These are phyloP conservation scores for Saccharomycopsis synnaedendra DNA, from an alignment of 805 yeast genomes.

Conservation along the genomic window DNA sequence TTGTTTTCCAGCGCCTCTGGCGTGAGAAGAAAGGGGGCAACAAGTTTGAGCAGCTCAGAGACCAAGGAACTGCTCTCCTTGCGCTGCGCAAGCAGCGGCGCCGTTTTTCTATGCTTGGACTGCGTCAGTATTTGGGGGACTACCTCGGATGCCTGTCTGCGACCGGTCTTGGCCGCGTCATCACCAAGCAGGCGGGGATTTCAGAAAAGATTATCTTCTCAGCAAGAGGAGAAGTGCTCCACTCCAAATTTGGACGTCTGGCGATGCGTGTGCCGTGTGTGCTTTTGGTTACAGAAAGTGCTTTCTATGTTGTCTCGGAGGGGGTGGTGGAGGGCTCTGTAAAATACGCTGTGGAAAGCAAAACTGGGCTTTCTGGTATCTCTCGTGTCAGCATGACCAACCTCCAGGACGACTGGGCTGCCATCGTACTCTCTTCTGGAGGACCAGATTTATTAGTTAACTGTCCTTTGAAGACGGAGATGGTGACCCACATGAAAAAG, in stretches of 20 bases:
- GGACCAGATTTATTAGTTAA: constrained; percentile 75
- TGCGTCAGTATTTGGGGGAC: constrained; percentile 89
- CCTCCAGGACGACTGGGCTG: constrained; percentile 89
- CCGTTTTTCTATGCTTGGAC: constrained; percentile 75
- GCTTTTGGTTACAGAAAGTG: constrained; percentile 52
- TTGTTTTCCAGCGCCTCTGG: constrained; percentile 71
- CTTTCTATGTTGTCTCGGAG: constrained; percentile 65
- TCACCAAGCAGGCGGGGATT: constrained; percentile 60
- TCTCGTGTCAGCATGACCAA: constrained; percentile 56
- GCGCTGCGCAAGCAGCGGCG: constrained; percentile 81
- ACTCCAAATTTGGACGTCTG: constrained; percentile 86
- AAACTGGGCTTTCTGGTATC: constrained; percentile 49
- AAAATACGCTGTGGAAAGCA: constrained; percentile 48
- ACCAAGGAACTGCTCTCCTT: constrained; percentile 63
- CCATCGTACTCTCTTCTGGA: constrained; percentile 39
- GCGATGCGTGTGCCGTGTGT: constrained; percentile 67
- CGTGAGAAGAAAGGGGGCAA: constrained; percentile 72
- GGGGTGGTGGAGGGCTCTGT: constrained; percentile 52
- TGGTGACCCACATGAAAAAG: constrained; percentile 61
- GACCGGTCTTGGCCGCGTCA: constrained; percentile 59
- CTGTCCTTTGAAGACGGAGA: constrained; percentile 80
- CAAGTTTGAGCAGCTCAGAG: constrained; percentile 74
- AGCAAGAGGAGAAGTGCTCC: constrained; percentile 66
- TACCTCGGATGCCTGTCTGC: constrained; percentile 74
- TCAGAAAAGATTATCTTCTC: constrained; percentile 68